Conservation (phyloP, 306 rosid species). For the Begonia fuchsioides region DNA sequence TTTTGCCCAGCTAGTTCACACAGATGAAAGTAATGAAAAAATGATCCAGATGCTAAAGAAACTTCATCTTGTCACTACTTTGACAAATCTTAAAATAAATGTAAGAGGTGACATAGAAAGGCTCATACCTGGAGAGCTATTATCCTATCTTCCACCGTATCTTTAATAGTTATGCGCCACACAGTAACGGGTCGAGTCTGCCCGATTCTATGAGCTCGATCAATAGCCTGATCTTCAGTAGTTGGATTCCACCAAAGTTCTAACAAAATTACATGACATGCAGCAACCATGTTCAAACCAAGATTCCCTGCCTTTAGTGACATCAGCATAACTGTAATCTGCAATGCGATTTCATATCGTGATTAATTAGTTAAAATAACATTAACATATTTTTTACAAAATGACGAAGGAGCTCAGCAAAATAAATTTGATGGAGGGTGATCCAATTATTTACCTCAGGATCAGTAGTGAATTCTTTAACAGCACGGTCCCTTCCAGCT, state of each 20-base stretch:
- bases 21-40: background rate
- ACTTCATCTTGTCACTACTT: too few relatives aligned
- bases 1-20: too few relatives aligned
- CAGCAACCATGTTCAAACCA: conserved; percentile 97
- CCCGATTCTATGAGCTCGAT: conserved; percentile 94
- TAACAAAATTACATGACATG: conserved; percentile 87
- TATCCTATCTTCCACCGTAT: conserved; percentile 93
- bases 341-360: conserved; percentile 16
- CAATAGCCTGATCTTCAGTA: conserved; percentile 96
- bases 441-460: conserved; percentile 38
- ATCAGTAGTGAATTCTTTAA: conserved; percentile 63
- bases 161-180: conserved; percentile 69
- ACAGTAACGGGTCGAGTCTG: conserved; percentile 98
- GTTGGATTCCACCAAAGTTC: conserved; percentile 99
- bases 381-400: background rate
- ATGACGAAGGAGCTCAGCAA: background rate
- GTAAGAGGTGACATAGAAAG: too few relatives aligned
- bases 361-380: background rate
- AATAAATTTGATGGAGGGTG: too few relatives aligned
- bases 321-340: conserved; percentile 92
- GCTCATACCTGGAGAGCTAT: conserved; percentile 69
- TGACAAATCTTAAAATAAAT: too few relatives aligned
- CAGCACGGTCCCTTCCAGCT: conserved; percentile 67
- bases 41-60: background rate
- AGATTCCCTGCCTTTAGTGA: conserved; percentile 96